These are phyloP conservation scores for Cordyceps javanica DNA, from an alignment of 2,329 filamentous ascomycete genomes.

Conservation along the genomic window DNA sequence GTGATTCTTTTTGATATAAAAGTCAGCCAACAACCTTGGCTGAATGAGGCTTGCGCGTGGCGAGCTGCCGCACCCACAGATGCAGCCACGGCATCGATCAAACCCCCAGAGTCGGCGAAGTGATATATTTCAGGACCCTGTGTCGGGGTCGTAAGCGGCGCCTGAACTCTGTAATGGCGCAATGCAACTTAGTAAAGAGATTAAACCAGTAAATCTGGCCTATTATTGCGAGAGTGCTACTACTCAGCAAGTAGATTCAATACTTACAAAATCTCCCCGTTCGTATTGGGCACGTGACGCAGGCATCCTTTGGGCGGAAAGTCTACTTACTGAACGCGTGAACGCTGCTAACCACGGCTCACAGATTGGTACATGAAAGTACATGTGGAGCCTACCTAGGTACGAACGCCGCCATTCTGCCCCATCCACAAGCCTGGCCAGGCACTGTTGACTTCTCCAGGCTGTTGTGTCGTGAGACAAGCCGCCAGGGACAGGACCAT, in stretches of 20 bases:
- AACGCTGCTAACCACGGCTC: neutral
- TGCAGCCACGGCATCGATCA: too few relatives aligned
- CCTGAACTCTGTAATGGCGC: too few relatives aligned
- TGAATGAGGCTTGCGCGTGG: neutral
- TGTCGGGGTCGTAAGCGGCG: too few relatives aligned
- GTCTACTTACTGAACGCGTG: neutral
- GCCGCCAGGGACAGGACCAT: constrained; percentile 8
- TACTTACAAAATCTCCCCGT: neutral
- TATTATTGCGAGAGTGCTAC: too few relatives aligned
- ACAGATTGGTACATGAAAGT: constrained; percentile 4
- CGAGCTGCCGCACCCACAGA: too few relatives aligned
- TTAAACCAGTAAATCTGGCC: neutral
- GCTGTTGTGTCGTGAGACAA: constrained; percentile 7
- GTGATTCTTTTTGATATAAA: too few relatives aligned
- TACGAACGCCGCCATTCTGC: neutral
- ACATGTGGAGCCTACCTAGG: constrained; percentile 10
- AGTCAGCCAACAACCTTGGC: too few relatives aligned
- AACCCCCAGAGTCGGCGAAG: neutral
- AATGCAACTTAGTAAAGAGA: too few relatives aligned
- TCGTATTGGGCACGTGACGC: constrained; percentile 4
- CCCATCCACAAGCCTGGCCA: neutral
- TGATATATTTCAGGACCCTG: too few relatives aligned
- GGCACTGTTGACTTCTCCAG: constrained; percentile 12
- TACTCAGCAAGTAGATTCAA: too few relatives aligned
- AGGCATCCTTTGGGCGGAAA: neutral